phyloP scores from a whole-genome alignment of 495 filamentous ascomycete species.

The Neurospora discreta region DNA sequence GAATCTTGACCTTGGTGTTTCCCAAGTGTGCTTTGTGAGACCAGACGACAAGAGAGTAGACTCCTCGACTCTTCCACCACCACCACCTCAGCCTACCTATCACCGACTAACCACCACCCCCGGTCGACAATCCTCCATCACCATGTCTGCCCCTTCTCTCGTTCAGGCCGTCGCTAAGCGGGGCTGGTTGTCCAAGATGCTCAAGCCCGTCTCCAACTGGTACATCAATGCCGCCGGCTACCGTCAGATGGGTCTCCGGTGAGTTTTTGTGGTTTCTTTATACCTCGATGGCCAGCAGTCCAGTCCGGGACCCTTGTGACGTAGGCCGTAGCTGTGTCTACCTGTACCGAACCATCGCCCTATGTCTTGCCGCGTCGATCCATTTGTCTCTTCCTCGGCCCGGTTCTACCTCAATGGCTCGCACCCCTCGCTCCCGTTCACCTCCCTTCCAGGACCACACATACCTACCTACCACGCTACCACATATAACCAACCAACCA shows the following conservation, averaged over 20 bases:
- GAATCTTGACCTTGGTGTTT: neutral
- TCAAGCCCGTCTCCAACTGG: conserved; percentile 71
- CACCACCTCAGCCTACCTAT: neutral
- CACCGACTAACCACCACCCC: conserved; percentile 8
- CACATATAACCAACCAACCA: neutral
- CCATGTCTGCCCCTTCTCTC: conserved; percentile 65
- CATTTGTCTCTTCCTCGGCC: neutral
- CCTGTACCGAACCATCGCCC: neutral
- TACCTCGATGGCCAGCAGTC: neutral
- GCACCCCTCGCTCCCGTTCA: neutral
- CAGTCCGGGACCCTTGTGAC: neutral
- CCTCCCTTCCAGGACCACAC: neutral
- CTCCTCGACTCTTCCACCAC: neutral
- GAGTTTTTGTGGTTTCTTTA: conserved; percentile 19
- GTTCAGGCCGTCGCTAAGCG: conserved; percentile 62
- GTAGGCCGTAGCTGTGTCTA: neutral
- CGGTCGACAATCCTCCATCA: conserved; percentile 13
- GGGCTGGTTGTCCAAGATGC: conserved; percentile 69
- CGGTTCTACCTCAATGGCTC: neutral
- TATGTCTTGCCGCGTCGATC: neutral
- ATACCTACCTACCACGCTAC: neutral
- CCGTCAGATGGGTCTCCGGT: conserved; percentile 86
- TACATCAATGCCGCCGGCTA: conserved; percentile 82
- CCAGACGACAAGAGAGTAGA: neutral
- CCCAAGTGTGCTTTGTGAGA: neutral